A percentile compares a stretch with the other conserved stretches of the same genome.
Evolutionary conservation across 805 yeast genomes (phyloP).

Genomic region (Priceomyces carsonii): DNA sequence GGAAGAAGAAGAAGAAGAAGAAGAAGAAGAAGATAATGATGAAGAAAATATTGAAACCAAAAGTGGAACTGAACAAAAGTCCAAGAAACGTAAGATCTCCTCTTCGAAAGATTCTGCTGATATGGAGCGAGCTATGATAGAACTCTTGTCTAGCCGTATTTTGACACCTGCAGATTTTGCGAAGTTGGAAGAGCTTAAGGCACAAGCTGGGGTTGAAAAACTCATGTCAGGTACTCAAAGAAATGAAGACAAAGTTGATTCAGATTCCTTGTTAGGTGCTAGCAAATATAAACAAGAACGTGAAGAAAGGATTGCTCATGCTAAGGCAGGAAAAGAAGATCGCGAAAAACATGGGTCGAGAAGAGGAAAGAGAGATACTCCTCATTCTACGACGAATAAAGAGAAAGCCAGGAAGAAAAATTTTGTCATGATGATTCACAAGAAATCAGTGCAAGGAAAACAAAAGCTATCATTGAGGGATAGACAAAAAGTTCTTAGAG

Average conservation of each 20-base stretch:
- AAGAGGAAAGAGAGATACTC: conserved; percentile 72
- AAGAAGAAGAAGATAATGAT: conserved; percentile 23
- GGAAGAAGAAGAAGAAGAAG: conserved; percentile 30
- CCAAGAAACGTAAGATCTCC: conserved; percentile 11
- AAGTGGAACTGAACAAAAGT: conserved; percentile 27
- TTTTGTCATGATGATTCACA: conserved; percentile 98
- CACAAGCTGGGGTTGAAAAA: conserved; percentile 83
- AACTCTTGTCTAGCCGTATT: conserved; percentile 70
- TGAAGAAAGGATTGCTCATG: conserved; percentile 87
- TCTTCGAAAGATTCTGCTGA: conserved; percentile 11
- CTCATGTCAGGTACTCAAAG: conserved; percentile 58
- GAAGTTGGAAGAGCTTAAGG: conserved; percentile 82
- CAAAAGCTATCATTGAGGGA: conserved; percentile 87
- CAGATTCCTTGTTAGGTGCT: conserved; percentile 73
- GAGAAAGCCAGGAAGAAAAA: conserved; percentile 99
- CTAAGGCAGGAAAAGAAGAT: conserved; percentile 89
- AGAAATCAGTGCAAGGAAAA: conserved; percentile 91
- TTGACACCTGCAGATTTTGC: conserved; percentile 98
- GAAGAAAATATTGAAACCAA: conserved; percentile 21
- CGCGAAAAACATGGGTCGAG: conserved; percentile 88
- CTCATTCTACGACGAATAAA: conserved; percentile 89
- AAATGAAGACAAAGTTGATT: conserved; percentile 87
- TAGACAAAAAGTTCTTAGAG: conserved; percentile 80
- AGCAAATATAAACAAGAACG: conserved; percentile 79
- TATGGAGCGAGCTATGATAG: conserved; percentile 39